phyloP scores from a whole-genome alignment of 331 rosid genomes.

The Pyracantha coccinea region DNA sequence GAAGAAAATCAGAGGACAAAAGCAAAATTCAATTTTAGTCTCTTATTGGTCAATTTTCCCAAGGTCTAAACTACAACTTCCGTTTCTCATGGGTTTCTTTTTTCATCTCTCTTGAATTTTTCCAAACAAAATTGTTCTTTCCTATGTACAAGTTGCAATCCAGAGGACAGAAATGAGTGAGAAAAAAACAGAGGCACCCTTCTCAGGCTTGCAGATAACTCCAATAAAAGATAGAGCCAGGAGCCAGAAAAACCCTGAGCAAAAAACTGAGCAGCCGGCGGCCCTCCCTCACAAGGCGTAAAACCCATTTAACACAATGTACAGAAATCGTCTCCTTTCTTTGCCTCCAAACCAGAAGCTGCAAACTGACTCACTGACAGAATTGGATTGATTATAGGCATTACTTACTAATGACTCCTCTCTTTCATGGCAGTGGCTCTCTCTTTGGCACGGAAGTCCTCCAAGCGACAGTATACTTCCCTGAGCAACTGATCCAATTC shows the following conservation, averaged over 20 bases:
- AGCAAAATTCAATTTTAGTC: slow-evolving; percentile 21
- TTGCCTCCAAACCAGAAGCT: slow-evolving; percentile 39
- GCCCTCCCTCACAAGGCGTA: slow-evolving; percentile 24
- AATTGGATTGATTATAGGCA: slow-evolving; percentile 12
- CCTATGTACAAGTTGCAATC: slow-evolving; percentile 56
- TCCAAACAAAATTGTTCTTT: slow-evolving; percentile 13
- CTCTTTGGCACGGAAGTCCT: slow-evolving; percentile 78
- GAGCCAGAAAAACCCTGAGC: slow-evolving; percentile 24
- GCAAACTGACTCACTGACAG: slow-evolving; percentile 41
- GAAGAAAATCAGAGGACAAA: not conserved
- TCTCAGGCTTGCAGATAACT: slow-evolving; percentile 39
- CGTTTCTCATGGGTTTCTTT: not conserved
- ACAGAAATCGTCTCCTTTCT: slow-evolving; percentile 19
- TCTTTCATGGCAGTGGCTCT: slow-evolving; percentile 34
- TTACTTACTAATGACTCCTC: slow-evolving; percentile 15
- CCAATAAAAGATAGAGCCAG: slow-evolving; percentile 23
- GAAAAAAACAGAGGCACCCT: slow-evolving; percentile 29
- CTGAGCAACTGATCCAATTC: slow-evolving; percentile 71
- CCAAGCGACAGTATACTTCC: slow-evolving; percentile 76
- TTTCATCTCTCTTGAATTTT: not conserved
- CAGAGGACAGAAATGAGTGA: slow-evolving; percentile 17
- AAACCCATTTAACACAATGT: slow-evolving; percentile 29
- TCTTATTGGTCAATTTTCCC: slow-evolving; percentile 57
- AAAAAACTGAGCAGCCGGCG: slow-evolving; percentile 44
- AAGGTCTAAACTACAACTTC: slow-evolving; percentile 41